Evolutionary conservation across 2,329 filamentous ascomycete species (phyloP).

Genomic region (Cercospora berteroae): DNA sequence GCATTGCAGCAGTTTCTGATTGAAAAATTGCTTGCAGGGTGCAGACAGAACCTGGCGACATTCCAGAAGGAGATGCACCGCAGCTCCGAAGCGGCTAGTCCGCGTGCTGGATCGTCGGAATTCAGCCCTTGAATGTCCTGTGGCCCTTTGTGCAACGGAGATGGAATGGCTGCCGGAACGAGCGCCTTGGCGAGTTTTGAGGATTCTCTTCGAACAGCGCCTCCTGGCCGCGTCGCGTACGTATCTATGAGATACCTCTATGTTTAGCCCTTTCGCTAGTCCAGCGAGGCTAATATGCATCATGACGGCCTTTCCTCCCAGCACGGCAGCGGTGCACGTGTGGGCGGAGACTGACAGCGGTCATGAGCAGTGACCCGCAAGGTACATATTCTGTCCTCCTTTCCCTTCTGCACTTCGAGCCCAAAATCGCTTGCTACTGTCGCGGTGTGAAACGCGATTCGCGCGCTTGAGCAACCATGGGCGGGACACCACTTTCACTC

Average conservation of each 20-base stretch:
- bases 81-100: conserved; percentile 13
- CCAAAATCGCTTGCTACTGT: conserved; percentile 15
- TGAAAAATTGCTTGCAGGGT: conserved; percentile 9
- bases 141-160: conserved; percentile 14
- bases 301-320: conserved; percentile 18
- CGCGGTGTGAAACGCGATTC: conserved; percentile 19
- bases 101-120: conserved; percentile 13
- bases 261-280: conserved; percentile 12
- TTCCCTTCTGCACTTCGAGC: conserved; percentile 19
- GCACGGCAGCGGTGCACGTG: conserved; percentile 17
- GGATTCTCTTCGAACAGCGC: conserved; percentile 12
- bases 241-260: conserved; percentile 2
- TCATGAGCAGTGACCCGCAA: conserved; percentile 21
- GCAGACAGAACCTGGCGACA: conserved; percentile 14
- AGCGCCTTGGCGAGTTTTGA: conserved; percentile 13
- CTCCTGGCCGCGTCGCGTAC: conserved; percentile 16
- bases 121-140: conserved; percentile 9
- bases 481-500: conserved; percentile 28
- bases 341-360: conserved; percentile 18
- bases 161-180: conserved; percentile 14
- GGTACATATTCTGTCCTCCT: conserved; percentile 25
- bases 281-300: conserved; percentile 15
- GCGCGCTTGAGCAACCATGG: conserved; percentile 25
- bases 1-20: conserved; percentile 22
- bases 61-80: conserved; percentile 15